Evolutionary conservation across 2,329 filamentous ascomycete genomes (phyloP).

Genomic region (Pestalotiopsis sp.): DNA sequence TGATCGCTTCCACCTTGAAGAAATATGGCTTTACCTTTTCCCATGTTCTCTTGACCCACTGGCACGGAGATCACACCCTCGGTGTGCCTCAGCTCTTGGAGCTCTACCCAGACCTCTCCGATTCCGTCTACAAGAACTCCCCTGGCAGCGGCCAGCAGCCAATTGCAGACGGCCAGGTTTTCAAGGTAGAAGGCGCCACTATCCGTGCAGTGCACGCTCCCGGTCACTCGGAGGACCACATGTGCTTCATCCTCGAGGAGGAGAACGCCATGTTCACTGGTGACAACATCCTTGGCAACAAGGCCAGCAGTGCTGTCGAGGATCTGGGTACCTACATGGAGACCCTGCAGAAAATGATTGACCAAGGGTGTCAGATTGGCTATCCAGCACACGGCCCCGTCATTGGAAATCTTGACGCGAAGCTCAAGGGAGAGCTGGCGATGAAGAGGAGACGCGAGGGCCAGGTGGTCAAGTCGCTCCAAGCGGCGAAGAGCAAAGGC

Average conservation of each 20-base stretch:
- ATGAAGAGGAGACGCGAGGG: conserved; percentile 78
- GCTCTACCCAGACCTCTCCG: conserved; percentile 59
- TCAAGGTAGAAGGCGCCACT: conserved; percentile 45
- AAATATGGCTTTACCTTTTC: conserved; percentile 35
- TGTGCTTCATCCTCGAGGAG: conserved; percentile 76
- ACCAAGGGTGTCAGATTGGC: conserved; percentile 62
- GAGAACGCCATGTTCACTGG: conserved; percentile 83
- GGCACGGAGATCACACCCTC: conserved; percentile 83
- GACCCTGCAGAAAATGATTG: conserved; percentile 68
- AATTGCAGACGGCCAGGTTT: conserved; percentile 56
- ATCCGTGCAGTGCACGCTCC: conserved; percentile 42
- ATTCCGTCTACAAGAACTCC: conserved; percentile 65
- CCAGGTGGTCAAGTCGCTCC: conserved; percentile 69
- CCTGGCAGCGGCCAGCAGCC: conserved; percentile 53
- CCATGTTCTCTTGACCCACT: conserved; percentile 78
- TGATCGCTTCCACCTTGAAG: conserved; percentile 35
- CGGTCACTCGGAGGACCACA: conserved; percentile 80
- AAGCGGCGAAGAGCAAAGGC: neutral
- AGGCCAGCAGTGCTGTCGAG: conserved; percentile 81
- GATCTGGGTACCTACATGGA: conserved; percentile 69
- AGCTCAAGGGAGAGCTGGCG: conserved; percentile 76
- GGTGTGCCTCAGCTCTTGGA: conserved; percentile 71
- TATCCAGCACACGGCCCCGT: conserved; percentile 87
- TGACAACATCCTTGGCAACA: conserved; percentile 81
- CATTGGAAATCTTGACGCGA: conserved; percentile 69